Base-by-base conservation (phyloP, 345 rosid genomes). In the Salix viminalis region DNA sequence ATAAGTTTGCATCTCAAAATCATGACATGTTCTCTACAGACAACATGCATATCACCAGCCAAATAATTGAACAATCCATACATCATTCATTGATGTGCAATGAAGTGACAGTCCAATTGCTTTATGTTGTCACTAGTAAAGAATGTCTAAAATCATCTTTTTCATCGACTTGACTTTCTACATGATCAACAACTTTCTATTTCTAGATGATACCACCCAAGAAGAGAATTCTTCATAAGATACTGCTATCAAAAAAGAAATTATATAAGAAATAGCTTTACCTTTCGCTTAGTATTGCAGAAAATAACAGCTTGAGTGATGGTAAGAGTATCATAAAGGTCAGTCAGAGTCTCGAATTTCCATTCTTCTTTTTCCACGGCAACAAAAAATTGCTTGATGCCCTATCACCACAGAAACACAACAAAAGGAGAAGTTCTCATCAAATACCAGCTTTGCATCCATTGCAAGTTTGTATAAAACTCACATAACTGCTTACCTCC, bases 221-320 rank as follows among this genome's bases (percentile, higher is more conserved):
- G 44, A 41, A 41, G 46, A 11, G 21, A 56, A 56, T 56, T 56
- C 13, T 8, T n/a, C 61, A 56, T n/a, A n/a, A n/a, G 26, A 52
- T 48, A 21, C 15, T 24, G 66, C 42, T 24, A 4, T 13, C 19
- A 58, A 16, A 26, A 30, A 19, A 30, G n/a, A 41, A 23, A 44
- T 5, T 28, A 68, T 19, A 66, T 8, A 9, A 52, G 26, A 14
- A 12, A 13, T 30, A 70, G 23, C 2, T 58, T 56, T 85, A 96
- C 98, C 98, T 96, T 96, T 78, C 94, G 81, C 85, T 93, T 96
- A 9, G 97, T 96, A 85, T 93, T 96, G 92, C 98, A 96, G 87
- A 96, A 96, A 70, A 96, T 93, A 85, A 96, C 97, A 77, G 99
- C 97, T 83, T 90, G 98, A 18, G 97, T 93, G 72, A 96, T 91